Evolutionary conservation across 805 yeast species (phyloP).

Genomic region (Allodekkera sacchari): DNA sequence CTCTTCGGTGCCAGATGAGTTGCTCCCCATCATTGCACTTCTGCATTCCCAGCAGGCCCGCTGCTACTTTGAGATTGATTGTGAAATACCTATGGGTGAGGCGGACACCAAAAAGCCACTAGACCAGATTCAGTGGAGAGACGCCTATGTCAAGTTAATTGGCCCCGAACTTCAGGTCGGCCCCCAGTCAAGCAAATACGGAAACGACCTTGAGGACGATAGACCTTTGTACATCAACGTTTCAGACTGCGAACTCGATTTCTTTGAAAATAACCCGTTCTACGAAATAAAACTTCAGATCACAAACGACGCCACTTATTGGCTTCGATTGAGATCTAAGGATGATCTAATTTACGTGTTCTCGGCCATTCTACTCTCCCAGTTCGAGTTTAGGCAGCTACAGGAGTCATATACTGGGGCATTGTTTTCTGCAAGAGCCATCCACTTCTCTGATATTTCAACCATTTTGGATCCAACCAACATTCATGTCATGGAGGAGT

Average conservation of each 20-base stretch:
- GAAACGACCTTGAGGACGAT: conserved; percentile 6
- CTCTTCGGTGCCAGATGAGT: conserved; percentile 56
- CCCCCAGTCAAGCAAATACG: background rate
- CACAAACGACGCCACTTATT: conserved; percentile 17
- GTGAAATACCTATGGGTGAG: conserved; percentile 14
- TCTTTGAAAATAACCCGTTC: conserved; percentile 3
- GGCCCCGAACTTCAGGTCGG: conserved; percentile 51
- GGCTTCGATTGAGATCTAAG: conserved; percentile 17
- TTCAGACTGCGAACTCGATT: conserved; percentile 31
- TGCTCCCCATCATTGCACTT: conserved; percentile 64
- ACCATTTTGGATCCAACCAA: conserved; percentile 46
- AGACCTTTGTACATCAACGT: conserved; percentile 47
- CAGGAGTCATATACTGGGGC: conserved; percentile 64
- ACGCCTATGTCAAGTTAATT: conserved; percentile 24
- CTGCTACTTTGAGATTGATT: conserved; percentile 39
- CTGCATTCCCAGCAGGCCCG: conserved; percentile 64
- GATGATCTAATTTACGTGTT: conserved; percentile 25
- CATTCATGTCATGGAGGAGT: conserved; percentile 37
- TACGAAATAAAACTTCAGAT: conserved; percentile 15
- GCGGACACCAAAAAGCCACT: background rate
- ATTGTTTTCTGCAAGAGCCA: conserved; percentile 48
- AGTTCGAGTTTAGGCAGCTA: conserved; percentile 46
- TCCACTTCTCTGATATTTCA: conserved; percentile 48
- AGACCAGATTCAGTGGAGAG: conserved; percentile 12
- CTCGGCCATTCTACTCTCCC: conserved; percentile 43